Base-by-base conservation (phyloP, 2,329 filamentous ascomycete species). In the Fusarium secorum region DNA sequence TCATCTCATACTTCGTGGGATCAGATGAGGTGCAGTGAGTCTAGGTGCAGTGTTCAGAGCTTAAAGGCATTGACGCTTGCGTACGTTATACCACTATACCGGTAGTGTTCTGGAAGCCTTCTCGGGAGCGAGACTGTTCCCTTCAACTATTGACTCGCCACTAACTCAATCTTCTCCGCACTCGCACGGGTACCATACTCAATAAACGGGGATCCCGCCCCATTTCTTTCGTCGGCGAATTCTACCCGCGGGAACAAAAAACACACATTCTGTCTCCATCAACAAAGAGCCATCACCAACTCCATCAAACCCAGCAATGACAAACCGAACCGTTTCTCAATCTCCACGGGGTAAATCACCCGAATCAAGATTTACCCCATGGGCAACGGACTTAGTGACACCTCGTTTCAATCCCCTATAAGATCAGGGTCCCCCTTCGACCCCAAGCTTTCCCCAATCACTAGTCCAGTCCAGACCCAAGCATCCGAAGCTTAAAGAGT, bases 261-360 rank as follows among this genome's bases (percentile, higher is more conserved):
- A 20, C 4, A 28, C 38, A 26, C 5, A 5, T 22, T 7, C 45
- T 14, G 35, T 38, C 49, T 39, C 49, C 49, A 55, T 33, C 24
- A 32, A 22, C 28, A 33, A 32, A 22, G 22, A 33, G 20, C 35
- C 30, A 41, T 30, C 9, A 20, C 22, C 15, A 62, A 56, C 52
- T 56, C 57, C 26, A 48, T 41, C 41, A 60, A 32, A n/a, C 22
- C 30, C 8, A 35, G n/a, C 22, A 59, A 22, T 54, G 35, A 41
- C 55, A 62, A 28, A 45, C 28, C 28, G 26, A 62, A 24, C 57
- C 36, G 36, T 62, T 63, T 62, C 15, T 36, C 36, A 33, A 5
- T 49, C 60, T 64, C 60, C 60, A 64, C 38, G 60, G 61, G 61
- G 60, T 64, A 55, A 41, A 36, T 39, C 51, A 45, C 24, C 52